Evolutionary conservation across 2,329 filamentous ascomycete species (phyloP).

Genomic region (Aspergillus sp.): DNA sequence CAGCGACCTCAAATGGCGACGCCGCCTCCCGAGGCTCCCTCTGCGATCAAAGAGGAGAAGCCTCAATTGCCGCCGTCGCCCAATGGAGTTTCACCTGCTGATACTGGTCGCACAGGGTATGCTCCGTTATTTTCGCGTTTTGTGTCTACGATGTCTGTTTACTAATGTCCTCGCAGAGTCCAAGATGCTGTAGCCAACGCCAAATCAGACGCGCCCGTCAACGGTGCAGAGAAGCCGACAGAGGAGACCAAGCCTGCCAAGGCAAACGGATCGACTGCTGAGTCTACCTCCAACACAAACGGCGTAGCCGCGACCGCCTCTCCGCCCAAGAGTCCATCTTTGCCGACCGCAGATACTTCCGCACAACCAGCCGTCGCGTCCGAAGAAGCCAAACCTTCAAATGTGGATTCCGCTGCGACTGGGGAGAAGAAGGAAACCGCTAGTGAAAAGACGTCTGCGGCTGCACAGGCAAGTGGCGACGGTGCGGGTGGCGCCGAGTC

Average conservation of each 20-base stretch:
- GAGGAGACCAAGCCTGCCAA: constrained; percentile 20
- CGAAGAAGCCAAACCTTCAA: constrained; percentile 17
- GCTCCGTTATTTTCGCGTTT: constrained; percentile 15
- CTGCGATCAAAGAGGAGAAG: constrained; percentile 44
- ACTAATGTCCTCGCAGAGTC: constrained; percentile 26
- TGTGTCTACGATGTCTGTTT: not conserved
- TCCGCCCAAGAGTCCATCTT: constrained; percentile 33
- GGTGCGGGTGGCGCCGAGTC: not conserved
- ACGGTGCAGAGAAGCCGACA: constrained; percentile 14
- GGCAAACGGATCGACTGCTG: constrained; percentile 35
- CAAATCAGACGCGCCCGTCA: constrained; percentile 25
- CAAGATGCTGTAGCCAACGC: constrained; percentile 28
- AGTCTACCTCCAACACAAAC: constrained; percentile 29
- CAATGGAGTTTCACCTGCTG: constrained; percentile 34
- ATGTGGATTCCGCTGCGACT: constrained; percentile 13
- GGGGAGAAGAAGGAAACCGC: constrained; percentile 14
- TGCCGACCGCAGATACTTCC: constrained; percentile 15
- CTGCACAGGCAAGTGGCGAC: constrained; percentile 5
- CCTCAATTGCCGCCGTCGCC: constrained; percentile 42
- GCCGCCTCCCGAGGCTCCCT: constrained; percentile 45
- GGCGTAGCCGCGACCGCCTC: constrained; percentile 30
- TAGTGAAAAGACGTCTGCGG: constrained; percentile 2
- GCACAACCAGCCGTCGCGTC: constrained; percentile 8
- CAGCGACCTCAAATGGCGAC: constrained; percentile 42
- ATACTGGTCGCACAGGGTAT: constrained; percentile 34